phyloP scores from a whole-genome alignment of 2,329 filamentous ascomycete species.

The Pestalotiopsis fici region DNA sequence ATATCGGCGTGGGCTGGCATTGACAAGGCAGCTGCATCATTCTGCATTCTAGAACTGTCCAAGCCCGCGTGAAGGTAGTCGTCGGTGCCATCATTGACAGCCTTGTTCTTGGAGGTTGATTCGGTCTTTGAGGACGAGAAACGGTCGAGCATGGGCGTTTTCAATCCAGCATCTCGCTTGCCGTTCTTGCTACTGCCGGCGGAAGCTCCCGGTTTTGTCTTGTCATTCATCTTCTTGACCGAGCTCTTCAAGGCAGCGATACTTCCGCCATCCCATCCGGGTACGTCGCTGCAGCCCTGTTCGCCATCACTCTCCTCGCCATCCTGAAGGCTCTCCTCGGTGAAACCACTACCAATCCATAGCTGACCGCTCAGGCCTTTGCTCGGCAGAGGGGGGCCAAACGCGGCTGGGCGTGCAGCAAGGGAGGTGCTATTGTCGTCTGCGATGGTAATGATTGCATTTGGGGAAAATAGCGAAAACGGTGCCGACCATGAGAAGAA shows the following conservation, averaged over 20 bases:
- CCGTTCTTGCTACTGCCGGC: slow-evolving; percentile 32
- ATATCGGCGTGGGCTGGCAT: slow-evolving; percentile 77
- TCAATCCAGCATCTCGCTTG: slow-evolving; percentile 34
- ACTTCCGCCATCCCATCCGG: slow-evolving; percentile 75
- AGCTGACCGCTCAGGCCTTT: slow-evolving; percentile 84
- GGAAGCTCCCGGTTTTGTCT: slow-evolving; percentile 25
- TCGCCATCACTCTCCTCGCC: slow-evolving; percentile 74
- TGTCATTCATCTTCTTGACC: slow-evolving; percentile 32
- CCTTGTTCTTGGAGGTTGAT: slow-evolving; percentile 28
- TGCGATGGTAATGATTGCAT: slow-evolving; percentile 92
- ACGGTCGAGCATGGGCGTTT: slow-evolving; percentile 30
- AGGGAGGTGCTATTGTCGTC: slow-evolving; percentile 99
- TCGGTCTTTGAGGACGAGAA: slow-evolving; percentile 22
- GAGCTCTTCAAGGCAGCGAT: slow-evolving; percentile 45
- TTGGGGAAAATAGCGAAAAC: slow-evolving; percentile 89
- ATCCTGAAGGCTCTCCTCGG: slow-evolving; percentile 70
- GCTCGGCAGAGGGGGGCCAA: slow-evolving; percentile 76
- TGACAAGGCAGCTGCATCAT: slow-evolving; percentile 33
- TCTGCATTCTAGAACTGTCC: slow-evolving; percentile 30
- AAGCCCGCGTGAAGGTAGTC: slow-evolving; percentile 71
- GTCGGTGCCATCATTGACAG: slow-evolving; percentile 75
- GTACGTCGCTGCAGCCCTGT: slow-evolving; percentile 91
- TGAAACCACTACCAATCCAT: slow-evolving; percentile 92
- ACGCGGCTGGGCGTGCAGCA: slow-evolving; percentile 87
- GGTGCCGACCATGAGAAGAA: slow-evolving; percentile 74